Evolutionary conservation across 1,139 yeast genomes (phyloP).

Genomic region (Insectozyma bohioensis): DNA sequence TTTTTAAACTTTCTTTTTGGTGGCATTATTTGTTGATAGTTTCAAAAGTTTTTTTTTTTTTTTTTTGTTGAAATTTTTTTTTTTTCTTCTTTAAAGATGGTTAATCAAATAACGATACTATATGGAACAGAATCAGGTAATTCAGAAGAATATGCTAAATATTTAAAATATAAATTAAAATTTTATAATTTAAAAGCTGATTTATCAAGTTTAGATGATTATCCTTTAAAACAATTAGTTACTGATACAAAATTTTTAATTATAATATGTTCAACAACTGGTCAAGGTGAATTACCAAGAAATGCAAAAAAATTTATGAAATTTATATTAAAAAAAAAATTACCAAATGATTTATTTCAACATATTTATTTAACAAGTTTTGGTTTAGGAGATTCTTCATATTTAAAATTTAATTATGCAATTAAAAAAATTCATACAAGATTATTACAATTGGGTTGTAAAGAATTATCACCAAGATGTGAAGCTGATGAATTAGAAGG

Average conservation of each 20-base stretch:
- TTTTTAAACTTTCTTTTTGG: slow-evolving; percentile 25
- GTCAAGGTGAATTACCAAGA: slow-evolving; percentile 92
- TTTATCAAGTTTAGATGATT: slow-evolving; percentile 61
- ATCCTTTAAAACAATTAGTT: slow-evolving; percentile 50
- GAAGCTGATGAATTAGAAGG: slow-evolving; percentile 94
- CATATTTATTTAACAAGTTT: slow-evolving; percentile 69
- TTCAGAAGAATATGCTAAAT: slow-evolving; percentile 80
- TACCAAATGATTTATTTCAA: slow-evolving; percentile 63
- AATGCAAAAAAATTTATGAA: slow-evolving; percentile 75
- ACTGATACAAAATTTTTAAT: slow-evolving; percentile 54
- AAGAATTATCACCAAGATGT: slow-evolving; percentile 67
- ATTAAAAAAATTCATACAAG: slow-evolving; percentile 78
- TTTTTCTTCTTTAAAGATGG: slow-evolving; percentile 9
- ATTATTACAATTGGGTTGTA: slow-evolving; percentile 77
- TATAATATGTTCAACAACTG: slow-evolving; percentile 84
- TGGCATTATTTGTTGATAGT: slow-evolving; percentile 20
- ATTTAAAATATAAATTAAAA: slow-evolving; percentile 56
- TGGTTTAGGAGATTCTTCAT: slow-evolving; percentile 95
- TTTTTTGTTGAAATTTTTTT: slow-evolving; percentile 7
- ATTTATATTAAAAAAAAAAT: slow-evolving; percentile 63
- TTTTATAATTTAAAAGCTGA: slow-evolving; percentile 54
- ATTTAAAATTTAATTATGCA: slow-evolving; percentile 85
- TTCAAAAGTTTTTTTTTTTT: slow-evolving; percentile 1
- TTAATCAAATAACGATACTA: slow-evolving; percentile 51
- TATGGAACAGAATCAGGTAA: slow-evolving; percentile 96